Conservation (phyloP, 352 stramenopile species). For the Thalassiosira sp. region DNA sequence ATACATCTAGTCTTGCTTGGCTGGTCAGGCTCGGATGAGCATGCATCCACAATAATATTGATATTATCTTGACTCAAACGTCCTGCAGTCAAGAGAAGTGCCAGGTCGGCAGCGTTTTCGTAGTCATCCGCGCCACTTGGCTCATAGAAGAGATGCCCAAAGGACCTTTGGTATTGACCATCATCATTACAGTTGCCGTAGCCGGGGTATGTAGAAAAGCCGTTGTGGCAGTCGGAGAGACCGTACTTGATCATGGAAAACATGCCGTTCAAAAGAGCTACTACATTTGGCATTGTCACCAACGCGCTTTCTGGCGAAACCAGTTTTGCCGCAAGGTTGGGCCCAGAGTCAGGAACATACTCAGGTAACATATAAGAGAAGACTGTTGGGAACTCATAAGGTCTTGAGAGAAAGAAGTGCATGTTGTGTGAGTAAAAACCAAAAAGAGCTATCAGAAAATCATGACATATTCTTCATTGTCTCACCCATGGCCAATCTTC, state of each 20-base stretch:
- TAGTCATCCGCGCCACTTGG: slow-evolving; percentile 12
- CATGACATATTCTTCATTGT: no score
- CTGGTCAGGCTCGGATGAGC: slow-evolving; percentile 30
- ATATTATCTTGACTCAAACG: slow-evolving; percentile 54
- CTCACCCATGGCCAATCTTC: slow-evolving; percentile 42
- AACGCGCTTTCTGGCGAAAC: slow-evolving; percentile 65
- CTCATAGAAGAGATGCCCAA: slow-evolving; percentile 42
- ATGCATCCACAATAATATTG: slow-evolving; percentile 40
- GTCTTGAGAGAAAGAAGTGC: no score
- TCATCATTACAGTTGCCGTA: slow-evolving; percentile 7
- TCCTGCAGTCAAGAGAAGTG: slow-evolving; percentile 63
- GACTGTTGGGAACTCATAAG: slow-evolving; percentile 68
- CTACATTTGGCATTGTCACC: slow-evolving; percentile 58
- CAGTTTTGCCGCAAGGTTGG: slow-evolving; percentile 16
- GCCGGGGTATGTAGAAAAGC: slow-evolving; percentile 36
- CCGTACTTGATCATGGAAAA: slow-evolving; percentile 76
- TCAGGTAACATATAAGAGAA: slow-evolving; percentile 80
- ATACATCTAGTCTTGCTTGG: slow-evolving; percentile 40
- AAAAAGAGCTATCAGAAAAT: no score
- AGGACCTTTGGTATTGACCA: slow-evolving; percentile 29
- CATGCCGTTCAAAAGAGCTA: slow-evolving; percentile 73
- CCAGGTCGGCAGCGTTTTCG: slow-evolving; percentile 51
- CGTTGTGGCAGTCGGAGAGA: slow-evolving; percentile 50
- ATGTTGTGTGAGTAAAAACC: no score
- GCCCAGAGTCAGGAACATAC: slow-evolving; percentile 48